phyloP scores from a whole-genome alignment of 345 rosid species.

The Eucalyptus regnans region DNA sequence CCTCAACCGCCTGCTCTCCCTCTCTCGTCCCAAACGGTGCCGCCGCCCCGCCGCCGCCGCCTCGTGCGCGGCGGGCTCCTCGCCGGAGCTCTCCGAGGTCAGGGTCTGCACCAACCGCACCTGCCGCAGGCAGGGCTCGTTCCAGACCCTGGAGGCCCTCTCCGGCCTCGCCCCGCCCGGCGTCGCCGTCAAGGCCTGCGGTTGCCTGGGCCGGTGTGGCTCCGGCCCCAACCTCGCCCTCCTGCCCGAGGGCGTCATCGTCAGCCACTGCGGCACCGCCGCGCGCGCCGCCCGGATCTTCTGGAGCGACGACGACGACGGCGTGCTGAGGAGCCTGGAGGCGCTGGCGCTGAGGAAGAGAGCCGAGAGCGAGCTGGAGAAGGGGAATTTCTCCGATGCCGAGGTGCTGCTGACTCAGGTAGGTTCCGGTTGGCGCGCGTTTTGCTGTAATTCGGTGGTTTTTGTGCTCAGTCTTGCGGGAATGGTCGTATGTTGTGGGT shows the following conservation, averaged over 20 bases:
- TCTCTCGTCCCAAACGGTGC: neutral
- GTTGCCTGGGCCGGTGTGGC: slow-evolving; percentile 82
- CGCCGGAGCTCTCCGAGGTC: slow-evolving; percentile 12
- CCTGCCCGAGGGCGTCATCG: slow-evolving; percentile 51
- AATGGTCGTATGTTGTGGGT: neutral
- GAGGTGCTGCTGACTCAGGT: slow-evolving; percentile 59
- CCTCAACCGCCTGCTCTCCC: neutral
- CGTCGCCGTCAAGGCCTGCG: slow-evolving; percentile 48
- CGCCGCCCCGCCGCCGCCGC: neutral
- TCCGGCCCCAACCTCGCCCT: slow-evolving; percentile 75
- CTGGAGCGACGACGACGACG: slow-evolving; percentile 12
- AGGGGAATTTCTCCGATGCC: slow-evolving; percentile 37
- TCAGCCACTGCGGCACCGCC: slow-evolving; percentile 65
- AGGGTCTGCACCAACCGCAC: slow-evolving; percentile 84
- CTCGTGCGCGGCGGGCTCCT: neutral
- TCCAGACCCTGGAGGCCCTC: slow-evolving; percentile 48
- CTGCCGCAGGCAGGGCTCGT: slow-evolving; percentile 73
- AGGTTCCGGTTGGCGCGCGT: neutral
- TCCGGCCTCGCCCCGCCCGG: slow-evolving; percentile 52
- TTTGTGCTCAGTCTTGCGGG: neutral
- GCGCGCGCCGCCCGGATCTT: slow-evolving; percentile 52
- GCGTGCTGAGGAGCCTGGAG: slow-evolving; percentile 20
- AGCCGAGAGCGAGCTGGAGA: slow-evolving; percentile 39
- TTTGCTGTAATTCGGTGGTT: neutral
- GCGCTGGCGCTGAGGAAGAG: slow-evolving; percentile 58